Evolutionary conservation across 106 monocot species (phyloP), one percentile per base, ranked within the genome.

Genomic region (Cymbidium sinense): DNA sequence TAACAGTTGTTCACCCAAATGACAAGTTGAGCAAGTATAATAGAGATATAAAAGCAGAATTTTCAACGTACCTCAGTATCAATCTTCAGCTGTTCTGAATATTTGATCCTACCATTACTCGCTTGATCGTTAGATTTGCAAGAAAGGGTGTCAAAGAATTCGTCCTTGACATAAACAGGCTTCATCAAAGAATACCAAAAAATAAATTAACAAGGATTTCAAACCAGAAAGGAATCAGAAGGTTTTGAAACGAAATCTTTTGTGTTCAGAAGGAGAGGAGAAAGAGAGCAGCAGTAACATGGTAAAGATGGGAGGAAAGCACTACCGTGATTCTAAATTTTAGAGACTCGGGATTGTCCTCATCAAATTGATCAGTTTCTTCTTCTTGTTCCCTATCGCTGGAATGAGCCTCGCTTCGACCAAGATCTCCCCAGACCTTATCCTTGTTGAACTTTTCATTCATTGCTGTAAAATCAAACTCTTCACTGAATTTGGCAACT

Each of bases 71-170:
- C 94, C 94, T 94, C 94, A 0, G 89, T 89, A 70, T 94, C 91
- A 52, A 94, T 74, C 80, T 91, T 94, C 51, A 81, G 12, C 75
- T 89, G 91, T 78, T 91, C 94, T 5, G 94, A 94, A 78, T 82
- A 94, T 52, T 50, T 96, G 34, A 83, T 77, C 73, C 96, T 84
- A 67, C 88, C 91, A 62, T 83, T 84, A 34, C n/a, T 43, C 43
- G 76, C 35, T 58, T 58, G 84, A 70, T 91, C 86, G 43, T 86
- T 85, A 33, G 93, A 47, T 55, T 86, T 86, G 70, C 84, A 91
- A 10, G 96, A 96, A 33, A 96, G 87, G 19, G 93, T 86, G 81
- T 96, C 96, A 50, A 96, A 96, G 84, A 96, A 96, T 43, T 93
- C 89, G 61, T 93, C 93, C 65, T 93, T 96, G 37, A 91, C 85